Conservation (phyloP, 163 green algal species). For the Chloromonas sp. region DNA sequence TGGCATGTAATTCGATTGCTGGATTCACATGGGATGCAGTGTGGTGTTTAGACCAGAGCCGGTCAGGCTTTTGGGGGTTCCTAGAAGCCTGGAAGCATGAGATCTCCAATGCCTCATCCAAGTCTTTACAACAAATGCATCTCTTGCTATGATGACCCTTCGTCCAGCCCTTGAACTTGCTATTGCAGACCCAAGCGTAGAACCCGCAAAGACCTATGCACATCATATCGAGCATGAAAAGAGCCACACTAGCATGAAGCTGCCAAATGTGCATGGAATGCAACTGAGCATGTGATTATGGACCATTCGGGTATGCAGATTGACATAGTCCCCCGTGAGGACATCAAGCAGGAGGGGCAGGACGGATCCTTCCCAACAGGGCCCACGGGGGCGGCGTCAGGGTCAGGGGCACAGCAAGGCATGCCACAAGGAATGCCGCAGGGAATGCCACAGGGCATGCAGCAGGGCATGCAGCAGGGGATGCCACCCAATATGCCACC, state of each 20-base stretch:
- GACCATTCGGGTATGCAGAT: conserved; percentile 14
- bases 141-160: too few relatives aligned
- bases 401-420: neutral
- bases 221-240: neutral
- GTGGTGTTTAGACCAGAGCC: neutral
- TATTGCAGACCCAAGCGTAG: neutral
- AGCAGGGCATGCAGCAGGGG: neutral
- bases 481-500: neutral
- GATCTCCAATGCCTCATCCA: neutral
- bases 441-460: neutral
- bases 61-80: neutral
- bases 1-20: neutral
- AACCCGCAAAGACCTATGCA: neutral
- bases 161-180: too few relatives aligned
- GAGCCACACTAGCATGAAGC: neutral
- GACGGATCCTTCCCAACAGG: neutral
- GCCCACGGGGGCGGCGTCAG: neutral
- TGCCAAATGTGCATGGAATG: conserved; percentile 9
- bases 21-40: neutral
- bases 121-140: neutral
- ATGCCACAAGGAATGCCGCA: neutral
- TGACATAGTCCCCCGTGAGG: conserved; percentile 77
- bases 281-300: too few relatives aligned
- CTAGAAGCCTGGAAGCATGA: neutral
- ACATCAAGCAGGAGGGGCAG: conserved; percentile 37